Base-by-base conservation (phyloP, 1,284 basidiomycete species). In the Heterobasidion irregulare region DNA sequence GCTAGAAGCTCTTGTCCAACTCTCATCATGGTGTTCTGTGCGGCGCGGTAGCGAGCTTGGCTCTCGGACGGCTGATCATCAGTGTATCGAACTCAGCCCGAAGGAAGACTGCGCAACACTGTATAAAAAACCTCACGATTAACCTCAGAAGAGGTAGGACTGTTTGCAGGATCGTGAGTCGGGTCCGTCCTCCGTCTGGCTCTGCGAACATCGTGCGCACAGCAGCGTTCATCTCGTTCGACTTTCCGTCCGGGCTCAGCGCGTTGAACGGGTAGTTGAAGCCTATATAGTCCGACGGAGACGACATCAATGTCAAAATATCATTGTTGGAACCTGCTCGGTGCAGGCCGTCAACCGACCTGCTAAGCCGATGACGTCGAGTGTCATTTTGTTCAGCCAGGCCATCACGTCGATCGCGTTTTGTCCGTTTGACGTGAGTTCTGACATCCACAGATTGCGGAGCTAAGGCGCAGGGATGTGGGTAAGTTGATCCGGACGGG, bases 181-280 rank as follows among this genome's bases (percentile, higher is more conserved):
- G 16, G 13, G 47, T 43, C 12, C 33, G 46, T 12, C 47, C 1
- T 16, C 52, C 53, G 43, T 50, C 52, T 8, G 47, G 50, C 34
- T 51, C 50, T 8, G 38, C 38, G n/a, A 55, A 36, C 4, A 50
- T 41, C 26, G 63, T 62, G 43, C 66, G 63, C 59, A 79, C 73
- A 0, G 75, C 74, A 2, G 61, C 53, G n/a, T 65, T 69, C 10
- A 82, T 68, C 52, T 75, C 73, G 61, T 74, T 74, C 6, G 65
- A 53, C 9, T 62, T 52, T 7, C 65, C 59, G 55, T 65, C 59
- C 57, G 61, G 53, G 12, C 66, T 62, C 12, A 75, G 63, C 0
- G 71, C 62, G 15, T 75, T 66, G 64, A 84, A 80, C 15, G 75
- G 61, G 61, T 83, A 79, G 63, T 75, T 74, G 67, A 85, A 84